Percentiles rank a stretch among this genome's conserved stretches.
These are phyloP conservation scores for Globisporangium mamillatum DNA, from an alignment of 352 stramenopile genomes.

Conservation along the genomic window DNA sequence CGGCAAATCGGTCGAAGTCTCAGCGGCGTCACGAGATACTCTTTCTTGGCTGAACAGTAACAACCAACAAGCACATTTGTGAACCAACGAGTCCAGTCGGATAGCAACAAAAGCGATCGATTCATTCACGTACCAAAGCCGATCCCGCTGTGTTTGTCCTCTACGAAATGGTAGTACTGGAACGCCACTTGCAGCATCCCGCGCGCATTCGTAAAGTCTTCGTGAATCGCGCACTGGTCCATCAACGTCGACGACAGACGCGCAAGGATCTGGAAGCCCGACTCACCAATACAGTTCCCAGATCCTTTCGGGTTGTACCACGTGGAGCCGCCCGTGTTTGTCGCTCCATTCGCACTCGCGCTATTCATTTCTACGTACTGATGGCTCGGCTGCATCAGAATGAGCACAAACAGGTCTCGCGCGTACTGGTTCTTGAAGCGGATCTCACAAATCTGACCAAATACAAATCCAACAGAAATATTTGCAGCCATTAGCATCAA, in stretches of 20 bases:
- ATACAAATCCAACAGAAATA: neutral
- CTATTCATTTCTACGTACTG: constrained; percentile 59
- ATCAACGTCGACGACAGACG: constrained; percentile 59
- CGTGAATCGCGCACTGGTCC: constrained; percentile 69
- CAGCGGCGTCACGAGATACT: constrained; percentile 70
- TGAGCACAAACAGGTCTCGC: constrained; percentile 78
- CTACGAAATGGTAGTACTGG: constrained; percentile 79
- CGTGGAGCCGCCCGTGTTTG: constrained; percentile 29
- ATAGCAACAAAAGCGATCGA: neutral
- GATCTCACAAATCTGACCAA: constrained; percentile 45
- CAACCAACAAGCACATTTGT: neutral
- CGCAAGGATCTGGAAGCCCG: constrained; percentile 61
- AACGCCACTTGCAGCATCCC: constrained; percentile 76
- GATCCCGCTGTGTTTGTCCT: constrained; percentile 71
- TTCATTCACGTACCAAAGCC: constrained; percentile 55
- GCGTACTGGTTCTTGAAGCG: constrained; percentile 72
- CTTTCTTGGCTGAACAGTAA: constrained; percentile 58
- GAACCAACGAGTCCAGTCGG: neutral
- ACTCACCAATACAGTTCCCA: constrained; percentile 72
- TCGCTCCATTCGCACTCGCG: constrained; percentile 15
- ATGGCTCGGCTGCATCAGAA: constrained; percentile 83
- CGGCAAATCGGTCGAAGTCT: constrained; percentile 64
- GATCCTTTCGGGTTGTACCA: constrained; percentile 84
- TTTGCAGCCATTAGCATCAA: neutral
- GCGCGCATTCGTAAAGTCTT: constrained; percentile 80